Base-by-base conservation (phyloP, 305 asterid species). In the Rubia balearica region DNA sequence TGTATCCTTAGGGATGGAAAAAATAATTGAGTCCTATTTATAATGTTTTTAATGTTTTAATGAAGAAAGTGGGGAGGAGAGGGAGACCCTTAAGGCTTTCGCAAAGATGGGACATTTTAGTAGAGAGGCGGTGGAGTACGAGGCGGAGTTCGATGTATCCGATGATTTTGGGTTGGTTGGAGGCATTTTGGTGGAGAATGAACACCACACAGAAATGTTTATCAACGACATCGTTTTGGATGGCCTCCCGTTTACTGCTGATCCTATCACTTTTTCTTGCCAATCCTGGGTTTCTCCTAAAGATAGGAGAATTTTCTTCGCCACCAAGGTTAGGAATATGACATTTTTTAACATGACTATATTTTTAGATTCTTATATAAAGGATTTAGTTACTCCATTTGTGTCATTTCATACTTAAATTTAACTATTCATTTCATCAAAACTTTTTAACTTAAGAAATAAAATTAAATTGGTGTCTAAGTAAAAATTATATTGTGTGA, bases 221-320 rank as follows among this genome's bases (percentile, higher is more conserved):
- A 73, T 92, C 10, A 74, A 78, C 72, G 71, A 74, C 16, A 79
- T 92, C 3, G 79, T 76, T 3, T 22, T 90, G 2, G 78, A 84
- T 10, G 96, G 92, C 6, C 24, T 77, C 0, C 0, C 64, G 24
- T 13, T 51, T n/a, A 51, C 12, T 9, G 86, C 9, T 11, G 87
- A 81, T 5, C 11, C 84, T 0, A 36, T 85, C 30, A 60, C 63
- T 0, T 55, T 89, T 6, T 30, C 77, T 0, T 87, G 92, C 69
- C 55, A 90, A 3, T 88, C 98, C 0, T 92, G 98, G 98, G 61
- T 88, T 68, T 90, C 88, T 65, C 19, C 98, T 59, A 85, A 80
- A 57, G 74, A 76, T 0, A 77, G 83, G 41, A 83, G 98, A 67
- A 22, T 87, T 13, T 88, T 92, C 70, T 92, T 92, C 77, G 10